Evolutionary conservation across 257 asterid species (phyloP), one percentile per base, ranked within the genome.

Genomic region (Fraxinus cuspidata): DNA sequence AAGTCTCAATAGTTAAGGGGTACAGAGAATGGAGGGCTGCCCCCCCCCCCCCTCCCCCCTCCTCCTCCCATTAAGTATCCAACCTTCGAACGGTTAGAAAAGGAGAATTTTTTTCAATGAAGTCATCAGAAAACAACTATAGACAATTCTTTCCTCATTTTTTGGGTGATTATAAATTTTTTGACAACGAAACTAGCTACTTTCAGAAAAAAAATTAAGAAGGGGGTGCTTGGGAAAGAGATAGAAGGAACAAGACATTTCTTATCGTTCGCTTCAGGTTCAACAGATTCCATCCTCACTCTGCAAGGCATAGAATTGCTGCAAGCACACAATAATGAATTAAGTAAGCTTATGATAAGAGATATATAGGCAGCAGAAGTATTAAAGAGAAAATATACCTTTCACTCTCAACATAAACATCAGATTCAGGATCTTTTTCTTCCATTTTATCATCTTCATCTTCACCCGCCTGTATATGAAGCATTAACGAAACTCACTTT

Each of bases 361-460:
- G 32, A 18, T 11, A 38, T 51, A 32, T 13, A 40, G 25, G 29
- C 47, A 72, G 29, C 56, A 69, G 49, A 37, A 23, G 18, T 19
- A 9, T 23, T 47, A 4, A 18, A 74, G 71, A 25, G 29, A 71
- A 42, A 19, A 49, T 47, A 34, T 77, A 85, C 91, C 87, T 65
- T 47, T 80, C 88, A 80, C 76, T 81, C 27, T 79, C 87, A 76
- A 74, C 81, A 60, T 83, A 78, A 12, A 80, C 74, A 76, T 82
- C 87, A 1, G 86, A 76, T 77, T 84, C 81, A 65, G 76, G 77
- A 82, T 82, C 83, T 84, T 83, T 75, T 80, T 82, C 81, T 37
- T 81, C 84, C 76, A 80, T 88, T 67, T 66, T 84, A 56, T 84
- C 88, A 65, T 85, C 88, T 28, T 72, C 83, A 74, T 88, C 91